These are phyloP conservation scores for Nectriaceae sp. DNA, from an alignment of 2,329 filamentous ascomycete genomes.

Conservation along the genomic window DNA sequence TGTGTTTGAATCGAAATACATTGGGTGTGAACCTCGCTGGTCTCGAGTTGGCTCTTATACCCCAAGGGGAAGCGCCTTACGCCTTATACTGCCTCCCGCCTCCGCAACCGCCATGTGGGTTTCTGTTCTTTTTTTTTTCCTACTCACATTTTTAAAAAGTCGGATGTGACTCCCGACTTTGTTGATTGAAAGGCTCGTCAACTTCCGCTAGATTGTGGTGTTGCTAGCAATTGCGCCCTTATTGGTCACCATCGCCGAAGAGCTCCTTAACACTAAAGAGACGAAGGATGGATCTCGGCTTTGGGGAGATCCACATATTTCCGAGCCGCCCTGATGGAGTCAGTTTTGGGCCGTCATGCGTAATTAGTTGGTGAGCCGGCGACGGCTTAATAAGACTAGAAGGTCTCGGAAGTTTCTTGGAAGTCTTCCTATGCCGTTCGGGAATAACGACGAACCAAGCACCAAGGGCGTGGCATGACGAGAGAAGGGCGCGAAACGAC, in stretches of 20 bases:
- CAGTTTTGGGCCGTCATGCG: too few relatives aligned
- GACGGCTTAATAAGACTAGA: neutral
- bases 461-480: conserved; percentile 5
- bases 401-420: conserved; percentile 1
- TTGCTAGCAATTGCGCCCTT: too few relatives aligned
- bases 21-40: neutral
- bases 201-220: too few relatives aligned
- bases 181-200: too few relatives aligned
- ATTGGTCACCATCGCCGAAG: too few relatives aligned
- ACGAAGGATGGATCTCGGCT: too few relatives aligned
- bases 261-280: too few relatives aligned
- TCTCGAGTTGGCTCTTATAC: neutral
- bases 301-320: conserved; percentile 8
- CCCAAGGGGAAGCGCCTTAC: neutral
- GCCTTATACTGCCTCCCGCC: neutral
- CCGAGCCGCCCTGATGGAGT: too few relatives aligned
- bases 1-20: neutral
- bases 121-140: neutral
- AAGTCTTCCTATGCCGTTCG: conserved; percentile 2
- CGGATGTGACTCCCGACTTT: too few relatives aligned
- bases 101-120: neutral
- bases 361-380: too few relatives aligned
- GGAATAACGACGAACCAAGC: neutral
- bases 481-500: conserved; percentile 1
- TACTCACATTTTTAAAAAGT: too few relatives aligned